Percentiles rank a stretch among this genome's conserved stretches.
Conservation (phyloP, 257 asterid genomes). For the Striga asiatica region DNA sequence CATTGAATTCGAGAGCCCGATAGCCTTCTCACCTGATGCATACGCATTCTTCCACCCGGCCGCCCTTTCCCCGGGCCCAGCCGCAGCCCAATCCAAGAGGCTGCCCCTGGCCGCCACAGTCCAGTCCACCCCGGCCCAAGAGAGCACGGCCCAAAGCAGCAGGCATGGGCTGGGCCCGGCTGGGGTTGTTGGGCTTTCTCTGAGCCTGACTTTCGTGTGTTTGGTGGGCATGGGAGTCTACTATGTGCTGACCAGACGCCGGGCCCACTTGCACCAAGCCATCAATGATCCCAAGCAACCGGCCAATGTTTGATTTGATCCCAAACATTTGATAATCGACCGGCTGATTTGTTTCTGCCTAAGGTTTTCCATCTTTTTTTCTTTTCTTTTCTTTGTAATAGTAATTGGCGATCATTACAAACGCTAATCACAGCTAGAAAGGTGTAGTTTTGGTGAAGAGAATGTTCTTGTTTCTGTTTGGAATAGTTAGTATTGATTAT, state of each 20-base stretch:
- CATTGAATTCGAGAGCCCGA: conserved; percentile 14
- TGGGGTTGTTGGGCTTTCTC: conserved; percentile 22
- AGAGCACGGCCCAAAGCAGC: background rate
- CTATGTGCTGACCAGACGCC: conserved; percentile 22
- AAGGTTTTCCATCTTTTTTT: too few species aligned
- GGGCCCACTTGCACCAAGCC: conserved; percentile 18
- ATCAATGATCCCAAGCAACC: conserved; percentile 20
- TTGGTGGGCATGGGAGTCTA: conserved; percentile 28
- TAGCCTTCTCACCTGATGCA: conserved; percentile 30
- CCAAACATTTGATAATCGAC: too few species aligned
- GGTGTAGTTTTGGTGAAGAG: too few species aligned
- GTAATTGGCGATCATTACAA: too few species aligned
- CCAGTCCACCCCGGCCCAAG: conserved; percentile 29
- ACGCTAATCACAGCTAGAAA: too few species aligned
- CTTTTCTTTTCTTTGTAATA: too few species aligned
- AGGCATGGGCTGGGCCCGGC: conserved; percentile 18
- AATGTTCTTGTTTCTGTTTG: too few species aligned
- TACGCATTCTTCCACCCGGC: conserved; percentile 35
- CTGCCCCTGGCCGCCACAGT: conserved; percentile 36
- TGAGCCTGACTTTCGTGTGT: conserved; percentile 23
- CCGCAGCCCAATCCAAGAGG: background rate
- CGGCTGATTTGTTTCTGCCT: too few species aligned
- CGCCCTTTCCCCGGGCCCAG: background rate
- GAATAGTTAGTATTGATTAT: too few species aligned
- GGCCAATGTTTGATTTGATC: too few species aligned